These are phyloP conservation scores for Cruciata laevipes DNA, from an alignment of 257 asterid genomes.

Conservation along the genomic window DNA sequence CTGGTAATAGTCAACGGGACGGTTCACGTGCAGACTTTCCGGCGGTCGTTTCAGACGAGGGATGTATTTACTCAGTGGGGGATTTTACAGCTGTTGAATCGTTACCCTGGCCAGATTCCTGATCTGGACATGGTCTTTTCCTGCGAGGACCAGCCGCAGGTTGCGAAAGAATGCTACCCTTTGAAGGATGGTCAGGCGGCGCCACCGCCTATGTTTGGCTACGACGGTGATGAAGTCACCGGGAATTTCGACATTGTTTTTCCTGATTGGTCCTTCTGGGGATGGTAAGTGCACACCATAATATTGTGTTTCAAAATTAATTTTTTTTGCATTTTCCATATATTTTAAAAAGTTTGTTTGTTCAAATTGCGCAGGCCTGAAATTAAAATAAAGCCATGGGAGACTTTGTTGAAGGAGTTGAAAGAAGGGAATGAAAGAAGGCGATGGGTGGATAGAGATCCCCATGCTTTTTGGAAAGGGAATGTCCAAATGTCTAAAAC, in stretches of 20 bases:
- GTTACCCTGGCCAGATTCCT: constrained; percentile 30
- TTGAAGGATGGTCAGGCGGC: constrained; percentile 10
- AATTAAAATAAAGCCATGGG: constrained; percentile 82
- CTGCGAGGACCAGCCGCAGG: constrained; percentile 23
- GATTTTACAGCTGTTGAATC: constrained; percentile 27
- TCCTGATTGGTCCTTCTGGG: constrained; percentile 54
- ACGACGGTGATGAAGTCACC: constrained; percentile 22
- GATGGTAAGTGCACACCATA: no score
- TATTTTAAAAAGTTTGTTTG: no score
- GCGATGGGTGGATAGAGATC: constrained; percentile 68
- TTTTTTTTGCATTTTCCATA: no score
- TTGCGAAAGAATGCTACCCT: constrained; percentile 4
- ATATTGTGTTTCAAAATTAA: no score
- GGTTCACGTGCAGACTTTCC: constrained; percentile 23
- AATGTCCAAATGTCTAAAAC: constrained; percentile 41
- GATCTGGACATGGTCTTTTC: constrained; percentile 31
- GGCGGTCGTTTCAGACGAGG: constrained; percentile 22
- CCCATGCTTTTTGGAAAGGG: constrained; percentile 88
- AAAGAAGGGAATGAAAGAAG: constrained; percentile 49
- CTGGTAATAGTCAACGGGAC: constrained; percentile 25
- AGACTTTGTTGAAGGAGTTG: constrained; percentile 37
- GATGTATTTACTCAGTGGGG: constrained; percentile 33
- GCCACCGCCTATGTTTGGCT: constrained; percentile 33
- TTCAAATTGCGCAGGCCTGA: constrained; percentile 74
- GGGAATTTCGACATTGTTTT: constrained; percentile 34